Evolutionary conservation across 805 yeast species (phyloP), one percentile per base, ranked within the genome.

Genomic region (Debaryomyces castellii): DNA sequence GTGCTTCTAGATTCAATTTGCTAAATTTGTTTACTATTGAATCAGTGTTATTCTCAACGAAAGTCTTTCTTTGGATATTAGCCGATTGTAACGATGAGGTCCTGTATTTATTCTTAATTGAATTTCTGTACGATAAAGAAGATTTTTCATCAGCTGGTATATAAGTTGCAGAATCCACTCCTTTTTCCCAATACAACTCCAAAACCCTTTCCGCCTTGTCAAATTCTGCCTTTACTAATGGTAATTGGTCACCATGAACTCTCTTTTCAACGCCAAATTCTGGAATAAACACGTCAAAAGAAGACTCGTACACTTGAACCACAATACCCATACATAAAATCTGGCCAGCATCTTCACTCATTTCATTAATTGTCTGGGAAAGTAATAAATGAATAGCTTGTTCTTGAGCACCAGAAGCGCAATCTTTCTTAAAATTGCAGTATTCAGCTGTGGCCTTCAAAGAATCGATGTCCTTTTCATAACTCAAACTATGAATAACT

Each of bases 161-260:
- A 61, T 77, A 94, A 0, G 95, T 87, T 0, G 97, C 97, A 18
- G 96, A 80, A 63, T 92, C 97, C 44, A 87, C 80, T n/a, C 91
- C 92, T 43, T 81, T 82, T 64, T 89, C 95, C 99, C 99, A 92
- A 60, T 80, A 89, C 40, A 92, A 71, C 62, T 92, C 97, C 57
- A 92, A 74, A 8, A 82, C 67, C 38, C 89, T 77, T 34, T 77
- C 70, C 14, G 61, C 57, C 60, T 85, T 87, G 63, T 88, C 91
- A 63, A 87, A 94, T 64, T 94, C 98, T 4, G 97, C 98, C 64
- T 90, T 91, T 20, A 81, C 81, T 51, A 92, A 73, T 9, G 98
- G 98, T 45, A 94, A 73, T 67, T 94, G 98, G 67, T 94, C 99
- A 22, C 98, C 97, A 60, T 94, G 99, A 18, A 91, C 97, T 58